These are phyloP conservation scores for Aspergillus ellipticus DNA, from an alignment of 495 filamentous ascomycete species.

Conservation along the genomic window DNA sequence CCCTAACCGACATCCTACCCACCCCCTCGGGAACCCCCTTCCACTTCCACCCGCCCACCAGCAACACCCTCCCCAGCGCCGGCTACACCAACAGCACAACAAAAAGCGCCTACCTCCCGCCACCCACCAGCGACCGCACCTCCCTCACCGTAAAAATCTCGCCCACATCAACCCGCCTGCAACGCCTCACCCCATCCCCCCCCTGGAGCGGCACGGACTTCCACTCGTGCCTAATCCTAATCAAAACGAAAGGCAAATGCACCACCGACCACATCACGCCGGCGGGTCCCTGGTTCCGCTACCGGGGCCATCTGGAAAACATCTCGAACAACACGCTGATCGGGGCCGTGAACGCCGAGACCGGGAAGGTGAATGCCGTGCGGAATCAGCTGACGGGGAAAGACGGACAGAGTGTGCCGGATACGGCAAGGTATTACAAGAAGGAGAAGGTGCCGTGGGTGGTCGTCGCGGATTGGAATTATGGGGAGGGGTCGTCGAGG, in stretches of 20 bases:
- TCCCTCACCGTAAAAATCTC: constrained; percentile 69
- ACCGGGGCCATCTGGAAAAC: constrained; percentile 93
- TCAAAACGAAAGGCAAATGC: constrained; percentile 90
- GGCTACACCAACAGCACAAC: constrained; percentile 53
- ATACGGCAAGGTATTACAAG: constrained; percentile 87
- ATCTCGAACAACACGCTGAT: constrained; percentile 98
- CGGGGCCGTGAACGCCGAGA: constrained; percentile 82
- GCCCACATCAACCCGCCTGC: constrained; percentile 77
- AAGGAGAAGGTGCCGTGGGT: constrained; percentile 82
- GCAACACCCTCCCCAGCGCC: neutral
- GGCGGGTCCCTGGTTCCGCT: constrained; percentile 91
- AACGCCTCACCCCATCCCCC: constrained; percentile 72
- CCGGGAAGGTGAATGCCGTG: constrained; percentile 86
- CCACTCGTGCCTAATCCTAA: constrained; percentile 72
- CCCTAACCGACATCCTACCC: neutral
- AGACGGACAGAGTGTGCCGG: constrained; percentile 74
- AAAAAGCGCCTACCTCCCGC: constrained; percentile 87
- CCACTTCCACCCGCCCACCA: neutral
- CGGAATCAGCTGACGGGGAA: constrained; percentile 73
- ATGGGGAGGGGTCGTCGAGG: constrained; percentile 88
- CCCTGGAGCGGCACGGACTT: constrained; percentile 85
- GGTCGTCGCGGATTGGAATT: constrained; percentile 94
- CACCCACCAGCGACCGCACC: constrained; percentile 59
- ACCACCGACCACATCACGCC: constrained; percentile 93
- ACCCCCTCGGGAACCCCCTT: neutral